phyloP scores from a whole-genome alignment of 73 alveolate species.

The Paraurostyla sp. region DNA sequence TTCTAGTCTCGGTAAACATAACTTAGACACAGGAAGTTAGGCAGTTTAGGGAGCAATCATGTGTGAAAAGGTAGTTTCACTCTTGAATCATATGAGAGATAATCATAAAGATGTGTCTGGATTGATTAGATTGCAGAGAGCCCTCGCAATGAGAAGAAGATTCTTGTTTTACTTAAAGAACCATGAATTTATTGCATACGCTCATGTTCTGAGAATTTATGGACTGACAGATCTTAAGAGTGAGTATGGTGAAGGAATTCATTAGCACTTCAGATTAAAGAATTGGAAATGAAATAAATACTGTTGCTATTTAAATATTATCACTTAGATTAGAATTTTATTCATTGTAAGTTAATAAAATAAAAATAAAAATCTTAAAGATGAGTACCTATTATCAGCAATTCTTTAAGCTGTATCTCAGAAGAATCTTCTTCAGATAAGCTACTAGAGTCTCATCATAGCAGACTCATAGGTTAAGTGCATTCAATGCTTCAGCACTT shows the following conservation, averaged over 20 bases:
- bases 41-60: conserved; percentile 74
- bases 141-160: conserved; percentile 59
- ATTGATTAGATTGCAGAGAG: conserved; percentile 36
- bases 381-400: conserved; percentile 9
- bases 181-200: conserved; percentile 53
- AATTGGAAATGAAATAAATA: not conserved
- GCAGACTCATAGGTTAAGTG: not conserved
- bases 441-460: not conserved
- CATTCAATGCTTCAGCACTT: not conserved
- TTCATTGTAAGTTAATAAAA: too few species aligned
- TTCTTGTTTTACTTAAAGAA: conserved; percentile 64
- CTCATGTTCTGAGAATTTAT: conserved; percentile 59
- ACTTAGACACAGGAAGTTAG: conserved; percentile 64
- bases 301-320: not conserved
- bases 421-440: not conserved
- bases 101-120: conserved; percentile 68
- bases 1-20: conserved; percentile 67
- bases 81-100: conserved; percentile 65
- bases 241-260: conserved; percentile 52
- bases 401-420: not conserved
- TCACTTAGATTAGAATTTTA: too few species aligned
- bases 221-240: conserved; percentile 59
- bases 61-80: conserved; percentile 70
- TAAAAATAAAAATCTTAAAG: not conserved
- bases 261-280: conserved; percentile 51